phyloP scores from a whole-genome alignment of 148 eudicot genomes.

The Rhododendron mucronatum region DNA sequence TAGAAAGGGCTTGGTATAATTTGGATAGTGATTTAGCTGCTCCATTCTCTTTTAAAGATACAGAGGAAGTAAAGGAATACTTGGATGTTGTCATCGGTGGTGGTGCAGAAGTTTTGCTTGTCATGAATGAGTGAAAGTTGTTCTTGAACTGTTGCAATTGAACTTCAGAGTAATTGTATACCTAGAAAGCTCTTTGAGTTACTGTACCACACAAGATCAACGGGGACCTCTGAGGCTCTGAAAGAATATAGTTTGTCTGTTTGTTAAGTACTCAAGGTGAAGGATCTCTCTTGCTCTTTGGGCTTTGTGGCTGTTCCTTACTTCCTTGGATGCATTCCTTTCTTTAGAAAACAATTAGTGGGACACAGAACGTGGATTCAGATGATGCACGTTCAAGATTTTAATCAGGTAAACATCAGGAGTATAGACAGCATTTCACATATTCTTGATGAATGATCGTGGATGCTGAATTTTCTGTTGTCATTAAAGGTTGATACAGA shows the following conservation, averaged over 20 bases:
- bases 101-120: constrained; percentile 77
- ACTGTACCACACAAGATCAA: background rate
- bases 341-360: background rate
- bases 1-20: constrained; percentile 77
- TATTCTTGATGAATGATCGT: background rate
- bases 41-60: constrained; percentile 47
- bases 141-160: constrained; percentile 3
- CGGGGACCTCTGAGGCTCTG: background rate
- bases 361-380: background rate
- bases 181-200: background rate
- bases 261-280: background rate
- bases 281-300: background rate
- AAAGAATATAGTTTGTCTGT: background rate
- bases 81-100: constrained; percentile 46
- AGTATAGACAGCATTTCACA: background rate
- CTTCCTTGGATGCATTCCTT: background rate
- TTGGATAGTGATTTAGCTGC: constrained; percentile 83
- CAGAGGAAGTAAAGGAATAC: constrained; percentile 55
- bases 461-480: background rate
- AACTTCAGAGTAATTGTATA: background rate
- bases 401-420: background rate
- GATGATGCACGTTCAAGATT: background rate
- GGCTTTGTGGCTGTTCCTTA: constrained; percentile 10
- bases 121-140: constrained; percentile 42
- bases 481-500: background rate